Evolutionary conservation across 1,139 yeast species (phyloP), one percentile per base, ranked within the genome.

Genomic region (Geotrichum candidum): DNA sequence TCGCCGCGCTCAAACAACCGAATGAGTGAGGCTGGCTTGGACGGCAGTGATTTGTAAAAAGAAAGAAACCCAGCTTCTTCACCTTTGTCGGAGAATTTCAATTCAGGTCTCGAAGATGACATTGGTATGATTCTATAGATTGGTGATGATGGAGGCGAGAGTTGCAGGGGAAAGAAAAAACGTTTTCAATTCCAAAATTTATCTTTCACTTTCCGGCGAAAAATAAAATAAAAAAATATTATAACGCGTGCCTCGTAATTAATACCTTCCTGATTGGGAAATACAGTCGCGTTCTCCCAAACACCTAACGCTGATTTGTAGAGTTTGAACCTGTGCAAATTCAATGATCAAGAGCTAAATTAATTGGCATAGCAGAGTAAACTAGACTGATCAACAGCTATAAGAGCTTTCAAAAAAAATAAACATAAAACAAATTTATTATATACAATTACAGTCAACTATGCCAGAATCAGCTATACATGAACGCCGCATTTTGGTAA

Each of bases 1-100:
- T 89, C 96, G 60, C 86, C 86, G 64, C 85, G 84, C 68, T 90
- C 96, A 57, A 88, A 86, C 41, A 90, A 77, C 48, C 96, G 78
- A 38, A 91, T 73, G 0, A 87, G 80, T 53, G 79, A 74, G 1
- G 75, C 70, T 22, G 68, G 72, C n/a, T 67, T 67, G 3, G 78
- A 74, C 0, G 86, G 83, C 13, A 87, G 77, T 35, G 76, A 75
- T 23, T 80, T 71, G 70, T 79, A 86, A 71, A 82, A 83, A 59
- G 82, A 77, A 69, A 86, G 85, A 73, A 87, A 89, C 64, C 84
- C 84, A 57, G 83, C 73, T 70, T 87, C 90, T 65, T 86, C 90
- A 35, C 78, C 76, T 58, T 78, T 77, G 66, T 88, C 96, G 11
- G 83, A 73, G 74, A 88, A 88, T 75, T 86, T 87, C 64, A 88